phyloP scores from a whole-genome alignment of 1,284 basidiomycete genomes.

The Dichomitus squalens region DNA sequence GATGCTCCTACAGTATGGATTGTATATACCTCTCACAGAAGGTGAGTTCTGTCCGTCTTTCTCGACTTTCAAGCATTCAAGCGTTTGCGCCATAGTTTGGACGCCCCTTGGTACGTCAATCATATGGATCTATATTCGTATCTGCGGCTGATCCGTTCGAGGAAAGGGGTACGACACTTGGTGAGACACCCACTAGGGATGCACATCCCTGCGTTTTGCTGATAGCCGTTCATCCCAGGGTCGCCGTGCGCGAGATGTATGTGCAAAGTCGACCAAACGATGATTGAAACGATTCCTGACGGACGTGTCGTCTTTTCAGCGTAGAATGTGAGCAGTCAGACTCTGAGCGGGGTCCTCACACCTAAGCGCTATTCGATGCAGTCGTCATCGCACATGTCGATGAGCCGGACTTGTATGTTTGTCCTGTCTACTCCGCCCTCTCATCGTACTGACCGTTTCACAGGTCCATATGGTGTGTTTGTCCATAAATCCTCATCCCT shows the following conservation, averaged over 20 bases:
- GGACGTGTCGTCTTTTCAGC: slow-evolving; percentile 35
- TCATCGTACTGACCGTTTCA: slow-evolving; percentile 30
- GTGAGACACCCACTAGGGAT: slow-evolving; percentile 33
- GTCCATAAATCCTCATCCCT: neutral
- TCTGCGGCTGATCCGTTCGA: neutral
- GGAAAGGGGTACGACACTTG: slow-evolving; percentile 59
- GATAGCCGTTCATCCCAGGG: slow-evolving; percentile 44
- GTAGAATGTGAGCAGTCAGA: slow-evolving; percentile 60
- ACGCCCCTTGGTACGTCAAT: slow-evolving; percentile 47
- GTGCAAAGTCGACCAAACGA: slow-evolving; percentile 28
- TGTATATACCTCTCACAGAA: slow-evolving; percentile 95
- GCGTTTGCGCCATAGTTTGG: slow-evolving; percentile 39
- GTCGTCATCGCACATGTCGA: slow-evolving; percentile 69
- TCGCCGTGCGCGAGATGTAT: slow-evolving; percentile 77
- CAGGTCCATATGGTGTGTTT: slow-evolving; percentile 69
- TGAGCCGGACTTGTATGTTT: slow-evolving; percentile 74
- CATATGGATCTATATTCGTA: neutral
- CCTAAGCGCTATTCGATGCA: slow-evolving; percentile 29
- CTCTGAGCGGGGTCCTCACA: neutral
- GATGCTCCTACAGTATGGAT: slow-evolving; percentile 67
- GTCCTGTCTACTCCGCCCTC: neutral
- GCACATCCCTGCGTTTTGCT: neutral
- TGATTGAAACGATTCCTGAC: neutral
- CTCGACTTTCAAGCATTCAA: neutral
- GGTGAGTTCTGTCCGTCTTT: slow-evolving; percentile 39